Evolutionary conservation across 1,139 yeast genomes (phyloP).

Genomic region (Pichia sp.): DNA sequence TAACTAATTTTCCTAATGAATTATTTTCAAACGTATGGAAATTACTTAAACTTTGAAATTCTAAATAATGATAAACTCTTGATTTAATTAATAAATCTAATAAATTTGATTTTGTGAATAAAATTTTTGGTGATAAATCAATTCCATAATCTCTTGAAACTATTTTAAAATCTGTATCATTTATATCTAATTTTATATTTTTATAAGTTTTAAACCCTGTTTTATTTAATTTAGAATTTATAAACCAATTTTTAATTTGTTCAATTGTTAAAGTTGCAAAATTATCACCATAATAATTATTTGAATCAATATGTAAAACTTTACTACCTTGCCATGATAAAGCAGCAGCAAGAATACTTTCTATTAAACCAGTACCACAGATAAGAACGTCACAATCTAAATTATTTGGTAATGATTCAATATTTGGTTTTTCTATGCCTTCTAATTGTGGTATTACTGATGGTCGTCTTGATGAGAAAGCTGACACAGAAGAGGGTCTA

Average conservation of each 20-base stretch:
- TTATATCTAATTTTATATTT: conserved; percentile 69
- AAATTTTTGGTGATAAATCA: conserved; percentile 80
- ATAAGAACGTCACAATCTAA: conserved; percentile 70
- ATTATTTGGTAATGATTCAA: conserved; percentile 45
- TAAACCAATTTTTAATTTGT: conserved; percentile 77
- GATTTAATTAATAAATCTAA: conserved; percentile 72
- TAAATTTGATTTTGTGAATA: conserved; percentile 85
- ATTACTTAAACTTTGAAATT: conserved; percentile 80
- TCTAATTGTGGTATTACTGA: conserved; percentile 71
- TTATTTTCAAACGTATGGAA: conserved; percentile 93
- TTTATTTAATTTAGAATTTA: conserved; percentile 43
- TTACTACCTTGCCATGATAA: conserved; percentile 93
- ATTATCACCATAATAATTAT: conserved; percentile 81
- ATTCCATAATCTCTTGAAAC: conserved; percentile 75
- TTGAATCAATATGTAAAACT: conserved; percentile 82
- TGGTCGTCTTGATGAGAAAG: conserved; percentile 39
- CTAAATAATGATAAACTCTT: conserved; percentile 84
- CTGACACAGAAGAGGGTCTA: conserved; percentile 34
- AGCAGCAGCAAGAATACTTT: conserved; percentile 87
- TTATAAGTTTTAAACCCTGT: conserved; percentile 40
- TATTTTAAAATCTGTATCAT: conserved; percentile 44
- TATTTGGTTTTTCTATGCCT: conserved; percentile 52
- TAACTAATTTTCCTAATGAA: conserved; percentile 74
- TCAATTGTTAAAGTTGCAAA: conserved; percentile 84
- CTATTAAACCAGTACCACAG: conserved; percentile 87